Evolutionary conservation across 1,284 basidiomycete genomes (phyloP).

Genomic region (Veloboletus limbatus): DNA sequence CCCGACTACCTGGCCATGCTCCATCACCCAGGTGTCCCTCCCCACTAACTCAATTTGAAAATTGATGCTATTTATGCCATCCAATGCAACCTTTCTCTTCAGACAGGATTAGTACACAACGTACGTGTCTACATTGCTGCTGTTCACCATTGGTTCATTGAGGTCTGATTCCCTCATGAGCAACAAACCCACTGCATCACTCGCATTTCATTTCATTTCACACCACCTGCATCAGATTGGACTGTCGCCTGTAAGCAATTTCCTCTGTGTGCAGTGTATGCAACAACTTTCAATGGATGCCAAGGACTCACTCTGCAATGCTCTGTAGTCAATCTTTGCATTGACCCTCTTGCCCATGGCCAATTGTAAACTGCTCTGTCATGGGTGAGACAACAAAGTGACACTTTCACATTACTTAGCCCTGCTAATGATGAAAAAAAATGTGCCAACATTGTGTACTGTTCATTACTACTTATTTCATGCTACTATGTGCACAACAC

Average conservation of each 20-base stretch:
- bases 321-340: not conserved
- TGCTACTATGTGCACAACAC: too few relatives aligned
- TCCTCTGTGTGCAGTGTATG: not conserved
- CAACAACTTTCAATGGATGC: not conserved
- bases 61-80: not conserved
- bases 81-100: not conserved
- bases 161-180: not conserved
- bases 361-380: not conserved
- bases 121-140: not conserved
- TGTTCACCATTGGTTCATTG: not conserved
- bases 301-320: not conserved
- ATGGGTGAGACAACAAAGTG: not conserved
- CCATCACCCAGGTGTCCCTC: not conserved
- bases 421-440: too few relatives aligned
- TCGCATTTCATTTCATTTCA: not conserved
- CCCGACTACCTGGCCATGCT: not conserved
- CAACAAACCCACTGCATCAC: not conserved
- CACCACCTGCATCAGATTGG: not conserved
- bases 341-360: not conserved
- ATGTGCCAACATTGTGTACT: too few relatives aligned
- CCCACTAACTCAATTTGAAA: not conserved
- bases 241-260: not conserved
- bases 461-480: too few relatives aligned
- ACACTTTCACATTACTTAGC: too few relatives aligned
- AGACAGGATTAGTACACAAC: not conserved